Evolutionary conservation across 2,329 filamentous ascomycete species (phyloP).

Genomic region (Lecanoromycetidae sp.): DNA sequence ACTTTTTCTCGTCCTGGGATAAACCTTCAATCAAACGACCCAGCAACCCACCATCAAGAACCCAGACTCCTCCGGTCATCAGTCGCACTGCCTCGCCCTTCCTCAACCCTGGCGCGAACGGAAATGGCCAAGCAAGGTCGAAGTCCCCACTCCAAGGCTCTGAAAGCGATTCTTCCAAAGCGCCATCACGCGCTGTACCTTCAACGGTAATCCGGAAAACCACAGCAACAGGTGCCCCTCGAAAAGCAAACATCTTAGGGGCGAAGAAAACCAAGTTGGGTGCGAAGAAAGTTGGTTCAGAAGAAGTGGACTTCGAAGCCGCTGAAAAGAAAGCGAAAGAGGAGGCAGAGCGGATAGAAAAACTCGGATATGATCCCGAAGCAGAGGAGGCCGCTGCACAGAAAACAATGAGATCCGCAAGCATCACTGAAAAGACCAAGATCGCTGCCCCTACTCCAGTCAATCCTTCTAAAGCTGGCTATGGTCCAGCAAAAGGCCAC

Average conservation of each 20-base stretch:
- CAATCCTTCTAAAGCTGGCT: slow-evolving; percentile 50
- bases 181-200: slow-evolving; percentile 60
- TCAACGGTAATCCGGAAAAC: slow-evolving; percentile 74
- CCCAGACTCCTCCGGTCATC: slow-evolving; percentile 68
- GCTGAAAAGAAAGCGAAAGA: slow-evolving; percentile 95
- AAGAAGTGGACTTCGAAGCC: slow-evolving; percentile 88
- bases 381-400: slow-evolving; percentile 48
- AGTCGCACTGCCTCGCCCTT: slow-evolving; percentile 83
- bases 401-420: slow-evolving; percentile 26
- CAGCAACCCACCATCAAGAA: slow-evolving; percentile 83
- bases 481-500: slow-evolving; percentile 45
- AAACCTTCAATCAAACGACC: slow-evolving; percentile 95
- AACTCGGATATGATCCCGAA: slow-evolving; percentile 88
- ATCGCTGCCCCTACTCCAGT: slow-evolving; percentile 67
- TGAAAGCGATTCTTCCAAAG: slow-evolving; percentile 39
- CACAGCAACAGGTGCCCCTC: slow-evolving; percentile 48
- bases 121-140: slow-evolving; percentile 60
- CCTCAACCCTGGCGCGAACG: slow-evolving; percentile 56
- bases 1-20: slow-evolving; percentile 99
- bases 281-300: slow-evolving; percentile 74
- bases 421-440: slow-evolving; percentile 40
- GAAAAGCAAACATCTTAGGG: slow-evolving; percentile 75
- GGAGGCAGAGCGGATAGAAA: slow-evolving; percentile 89
- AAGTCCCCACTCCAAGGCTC: slow-evolving; percentile 66
- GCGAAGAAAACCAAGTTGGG: slow-evolving; percentile 80